Base-by-base conservation (phyloP, 345 rosid genomes). In the Streptanthus diversifolius region DNA sequence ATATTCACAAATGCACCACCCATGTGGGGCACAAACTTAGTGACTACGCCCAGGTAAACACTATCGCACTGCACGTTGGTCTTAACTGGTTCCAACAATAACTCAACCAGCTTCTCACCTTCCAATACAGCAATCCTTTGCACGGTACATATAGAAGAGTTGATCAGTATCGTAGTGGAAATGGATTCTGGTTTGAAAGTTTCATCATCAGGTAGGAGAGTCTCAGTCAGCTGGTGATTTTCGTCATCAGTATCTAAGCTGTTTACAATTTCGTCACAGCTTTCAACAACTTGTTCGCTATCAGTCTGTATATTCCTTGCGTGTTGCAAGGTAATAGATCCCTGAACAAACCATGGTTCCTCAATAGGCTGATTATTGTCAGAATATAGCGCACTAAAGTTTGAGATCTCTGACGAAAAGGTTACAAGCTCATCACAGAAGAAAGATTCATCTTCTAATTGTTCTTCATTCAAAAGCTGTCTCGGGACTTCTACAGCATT, bases 1-100 rank as follows among this genome's bases (percentile, higher is more conserved):
- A 93, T 89, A 68, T 89, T 89, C 66, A 93, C 96, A 91, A 93
- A 91, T 54, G 98, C 98, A 77, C 98, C 98, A 43, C 96, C 96
- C 98, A 93, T 91, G 74, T 88, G 86, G 12, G 98, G 98, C 49
- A 87, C 97, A 77, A 88, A 87, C 81, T 89, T 91, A 48, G 89
- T 77, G 53, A 93, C 82, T 47, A 89, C 86, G 14, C 98, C 97
- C 53, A 93, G 78, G 78, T 93, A 93, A 57, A 93, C 88, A 81
- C 89, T 93, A 78, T 93, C 97, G 83, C 96, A 89, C 80, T 82
- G 95, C 65, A 91, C 98, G 40, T 86, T 85, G 71, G 79, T 85
- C 83, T 93, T 93, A 58, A 91, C 96, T 55, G 98, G 98, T 81
- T 93, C 95, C 68, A 91, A 81, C 71, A 93, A 80, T 75, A 93